Percentiles rank a stretch among this genome's conserved stretches.
Evolutionary conservation across 768 basidiomycete genomes (phyloP).

Genomic region (Obba rivulosa): DNA sequence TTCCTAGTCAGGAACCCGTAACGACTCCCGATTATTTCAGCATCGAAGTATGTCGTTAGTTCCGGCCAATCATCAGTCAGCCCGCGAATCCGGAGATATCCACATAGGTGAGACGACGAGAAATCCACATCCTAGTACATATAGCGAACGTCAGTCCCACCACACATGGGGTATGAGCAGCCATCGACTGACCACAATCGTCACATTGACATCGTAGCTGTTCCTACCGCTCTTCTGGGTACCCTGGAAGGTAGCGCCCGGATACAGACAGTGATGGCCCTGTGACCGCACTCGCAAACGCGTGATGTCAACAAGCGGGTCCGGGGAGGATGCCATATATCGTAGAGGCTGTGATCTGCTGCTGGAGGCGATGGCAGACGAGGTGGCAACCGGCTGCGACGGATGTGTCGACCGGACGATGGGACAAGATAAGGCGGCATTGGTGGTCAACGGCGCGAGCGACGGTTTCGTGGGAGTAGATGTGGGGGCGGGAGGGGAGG

Average conservation of each 20-base stretch:
- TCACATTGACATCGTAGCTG: conserved; percentile 91
- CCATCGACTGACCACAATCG: conserved; percentile 68
- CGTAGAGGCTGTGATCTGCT: conserved; percentile 17
- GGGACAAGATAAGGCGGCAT: neutral
- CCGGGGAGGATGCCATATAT: conserved; percentile 23
- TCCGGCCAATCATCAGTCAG: conserved; percentile 94
- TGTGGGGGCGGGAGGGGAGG: neutral
- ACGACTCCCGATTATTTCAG: conserved; percentile 88
- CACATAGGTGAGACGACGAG: conserved; percentile 76
- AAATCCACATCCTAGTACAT: conserved; percentile 79
- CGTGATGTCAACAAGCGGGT: conserved; percentile 71
- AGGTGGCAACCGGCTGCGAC: conserved; percentile 6
- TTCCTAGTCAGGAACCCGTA: conserved; percentile 89
- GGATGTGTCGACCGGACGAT: neutral
- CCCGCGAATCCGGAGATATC: conserved; percentile 89
- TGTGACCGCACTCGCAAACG: conserved; percentile 68
- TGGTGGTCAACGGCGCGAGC: conserved; percentile 13
- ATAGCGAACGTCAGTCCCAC: neutral
- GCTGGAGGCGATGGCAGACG: conserved; percentile 13
- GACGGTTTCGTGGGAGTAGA: conserved; percentile 7
- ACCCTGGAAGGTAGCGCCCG: conserved; percentile 84
- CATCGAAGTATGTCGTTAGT: conserved; percentile 94
- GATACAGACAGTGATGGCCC: conserved; percentile 75
- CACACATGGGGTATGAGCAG: neutral
- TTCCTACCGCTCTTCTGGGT: conserved; percentile 93